phyloP scores from a whole-genome alignment of 805 yeast species.

The Suhomyces faveliae region DNA sequence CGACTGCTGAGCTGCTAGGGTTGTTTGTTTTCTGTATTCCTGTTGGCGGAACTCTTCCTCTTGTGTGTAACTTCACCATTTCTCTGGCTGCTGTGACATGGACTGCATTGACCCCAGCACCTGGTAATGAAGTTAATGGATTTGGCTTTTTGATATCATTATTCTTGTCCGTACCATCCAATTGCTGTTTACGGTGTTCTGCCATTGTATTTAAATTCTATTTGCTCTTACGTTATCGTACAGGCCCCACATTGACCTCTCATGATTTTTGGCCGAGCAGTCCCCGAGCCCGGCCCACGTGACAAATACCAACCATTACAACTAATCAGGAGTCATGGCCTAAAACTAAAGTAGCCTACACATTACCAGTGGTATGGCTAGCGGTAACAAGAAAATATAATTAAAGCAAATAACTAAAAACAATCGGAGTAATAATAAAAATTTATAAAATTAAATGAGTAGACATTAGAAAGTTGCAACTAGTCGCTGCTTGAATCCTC shows the following conservation, averaged over 20 bases:
- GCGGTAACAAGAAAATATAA: too few species aligned
- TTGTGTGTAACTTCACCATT: conserved; percentile 52
- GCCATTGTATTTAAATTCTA: not conserved
- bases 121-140: too few species aligned
- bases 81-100: conserved; percentile 64
- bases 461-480: too few species aligned
- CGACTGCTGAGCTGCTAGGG: not conserved
- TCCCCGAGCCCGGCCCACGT: not conserved
- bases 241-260: not conserved
- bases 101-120: conserved; percentile 49
- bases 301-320: too few species aligned
- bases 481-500: conserved; percentile 15
- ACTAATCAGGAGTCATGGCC: too few species aligned
- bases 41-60: conserved; percentile 32
- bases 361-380: too few species aligned
- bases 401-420: not conserved
- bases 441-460: not conserved
- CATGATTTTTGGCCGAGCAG: not conserved
- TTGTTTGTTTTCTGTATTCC: not conserved
- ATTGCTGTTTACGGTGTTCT: not conserved
- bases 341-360: too few species aligned
- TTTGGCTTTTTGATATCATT: not conserved
- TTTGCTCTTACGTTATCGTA: not conserved
- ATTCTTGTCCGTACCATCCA: not conserved
- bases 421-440: not conserved